phyloP scores from a whole-genome alignment of 2,329 filamentous ascomycete species.

The Talaromyces atroroseus region DNA sequence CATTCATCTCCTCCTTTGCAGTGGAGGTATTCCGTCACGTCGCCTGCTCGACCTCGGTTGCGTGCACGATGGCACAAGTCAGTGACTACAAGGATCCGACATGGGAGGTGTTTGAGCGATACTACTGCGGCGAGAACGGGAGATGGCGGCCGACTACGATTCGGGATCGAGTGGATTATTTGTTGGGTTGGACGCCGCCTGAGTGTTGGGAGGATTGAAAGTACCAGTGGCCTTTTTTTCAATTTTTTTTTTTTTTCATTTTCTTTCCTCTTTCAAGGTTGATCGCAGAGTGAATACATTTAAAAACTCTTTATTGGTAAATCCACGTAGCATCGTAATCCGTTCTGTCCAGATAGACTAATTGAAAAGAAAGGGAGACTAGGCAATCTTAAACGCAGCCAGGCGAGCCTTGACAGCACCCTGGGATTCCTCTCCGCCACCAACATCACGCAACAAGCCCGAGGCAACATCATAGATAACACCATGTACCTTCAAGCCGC shows the following conservation, averaged over 20 bases:
- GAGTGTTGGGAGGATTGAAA: neutral
- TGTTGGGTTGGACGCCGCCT: constrained; percentile 9
- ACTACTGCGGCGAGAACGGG: constrained; percentile 2
- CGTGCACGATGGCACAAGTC: neutral
- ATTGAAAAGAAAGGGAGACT: neutral
- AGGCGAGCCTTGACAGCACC: constrained; percentile 34
- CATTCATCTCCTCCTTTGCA: neutral
- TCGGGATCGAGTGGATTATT: constrained; percentile 3
- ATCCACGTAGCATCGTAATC: neutral
- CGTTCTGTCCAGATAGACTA: neutral
- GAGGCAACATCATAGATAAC: constrained; percentile 63
- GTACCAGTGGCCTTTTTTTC: neutral
- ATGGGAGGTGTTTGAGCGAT: constrained; percentile 6
- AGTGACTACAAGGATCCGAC: constrained; percentile 1
- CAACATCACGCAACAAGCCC: constrained; percentile 51
- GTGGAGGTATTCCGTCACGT: neutral
- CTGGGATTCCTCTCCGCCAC: constrained; percentile 37
- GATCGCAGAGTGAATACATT: too few species aligned
- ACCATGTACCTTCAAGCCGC: constrained; percentile 71
- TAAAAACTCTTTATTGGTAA: neutral
- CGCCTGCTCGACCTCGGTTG: constrained; percentile 7
- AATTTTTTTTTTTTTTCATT: neutral
- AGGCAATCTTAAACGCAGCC: constrained; percentile 34
- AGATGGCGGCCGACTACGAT: neutral
- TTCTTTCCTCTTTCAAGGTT: neutral